Evolutionary conservation across 345 rosid species (phyloP), one percentile per base, ranked within the genome.

Genomic region (Melaleuca alternifolia): DNA sequence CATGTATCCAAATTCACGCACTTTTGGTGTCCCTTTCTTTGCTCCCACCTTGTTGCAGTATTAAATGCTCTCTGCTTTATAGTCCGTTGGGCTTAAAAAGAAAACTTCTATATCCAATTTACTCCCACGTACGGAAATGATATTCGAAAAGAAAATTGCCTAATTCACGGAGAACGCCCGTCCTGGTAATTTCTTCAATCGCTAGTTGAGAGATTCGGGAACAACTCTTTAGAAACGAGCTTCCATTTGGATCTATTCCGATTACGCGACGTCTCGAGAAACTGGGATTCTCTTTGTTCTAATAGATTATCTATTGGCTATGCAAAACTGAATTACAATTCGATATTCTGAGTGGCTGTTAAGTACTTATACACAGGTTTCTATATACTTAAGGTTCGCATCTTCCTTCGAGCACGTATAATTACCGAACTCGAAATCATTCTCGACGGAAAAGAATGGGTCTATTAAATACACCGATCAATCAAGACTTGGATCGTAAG

Each of bases 101-200:
- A n/a, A n/a, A 62, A 30, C 76, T 62, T 62, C 11, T 8, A 62
- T 30, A 30, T 4, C 77, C 7, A 28, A 2, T 14, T 62, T 30
- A 18, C 30, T 62, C 77, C 44, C 8, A 30, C 15, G 12, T 9
- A 9, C 41, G 0, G 1, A 65, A 14, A 0, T 1, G 23, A 65
- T 16, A 30, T 30, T 30, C 3, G 33, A 33, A 33, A 10, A 33
- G 6, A 16, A 16, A 65, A 65, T 33, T 16, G 4, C 21, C 7
- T 2, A 3, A 53, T 6, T 53, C 23, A 41, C 3, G 56, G 56
- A 3, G 23, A 53, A 53, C 10, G 56, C 3, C 6, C 46, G 7
- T 65, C 18, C 10, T 0, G 0, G 23, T 33, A 16, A 33, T 65
- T 65, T 65, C 0, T 0, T 50, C 52, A 14, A 1, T 33, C 46